These are phyloP conservation scores for Eucommia ulmoides DNA, from an alignment of 257 asterid genomes.

Conservation along the genomic window DNA sequence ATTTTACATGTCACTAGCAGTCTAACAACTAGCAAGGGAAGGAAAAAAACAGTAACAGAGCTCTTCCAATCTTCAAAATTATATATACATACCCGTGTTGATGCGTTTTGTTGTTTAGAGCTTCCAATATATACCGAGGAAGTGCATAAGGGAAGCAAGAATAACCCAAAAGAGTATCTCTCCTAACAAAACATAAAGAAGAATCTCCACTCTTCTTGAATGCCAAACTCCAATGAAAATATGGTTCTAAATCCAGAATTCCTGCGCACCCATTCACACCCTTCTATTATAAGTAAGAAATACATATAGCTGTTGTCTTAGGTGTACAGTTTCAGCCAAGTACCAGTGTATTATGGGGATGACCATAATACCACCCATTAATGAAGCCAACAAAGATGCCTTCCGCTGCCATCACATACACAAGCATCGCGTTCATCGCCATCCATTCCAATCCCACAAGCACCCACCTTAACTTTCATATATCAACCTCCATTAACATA, in stretches of 20 bases:
- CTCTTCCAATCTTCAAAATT: too few species aligned
- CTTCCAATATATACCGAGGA: conserved; percentile 57
- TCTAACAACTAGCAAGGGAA: too few species aligned
- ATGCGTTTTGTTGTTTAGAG: too few species aligned
- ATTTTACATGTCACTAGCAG: too few species aligned
- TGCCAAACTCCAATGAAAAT: conserved; percentile 57
- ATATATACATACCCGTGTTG: too few species aligned
- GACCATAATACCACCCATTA: conserved; percentile 70
- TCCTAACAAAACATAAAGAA: conserved; percentile 58
- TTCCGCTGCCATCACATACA: conserved; percentile 69
- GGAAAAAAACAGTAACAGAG: too few species aligned
- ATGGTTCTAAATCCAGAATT: conserved; percentile 64
- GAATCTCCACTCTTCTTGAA: conserved; percentile 48
- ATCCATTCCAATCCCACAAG: conserved; percentile 68
- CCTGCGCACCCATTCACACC: conserved; percentile 16
- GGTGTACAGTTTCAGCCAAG: background rate
- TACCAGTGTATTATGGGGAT: conserved; percentile 62
- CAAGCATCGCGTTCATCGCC: conserved; percentile 82
- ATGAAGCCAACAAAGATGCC: conserved; percentile 65
- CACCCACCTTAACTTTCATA: conserved; percentile 29
- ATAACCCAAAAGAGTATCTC: conserved; percentile 65
- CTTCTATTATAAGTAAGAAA: background rate
- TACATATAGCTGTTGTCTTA: background rate
- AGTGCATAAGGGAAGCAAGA: conserved; percentile 42
- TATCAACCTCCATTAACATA: conserved; percentile 32